Evolutionary conservation across 257 asterid species (phyloP).

Genomic region (Lavandula angustifolia): DNA sequence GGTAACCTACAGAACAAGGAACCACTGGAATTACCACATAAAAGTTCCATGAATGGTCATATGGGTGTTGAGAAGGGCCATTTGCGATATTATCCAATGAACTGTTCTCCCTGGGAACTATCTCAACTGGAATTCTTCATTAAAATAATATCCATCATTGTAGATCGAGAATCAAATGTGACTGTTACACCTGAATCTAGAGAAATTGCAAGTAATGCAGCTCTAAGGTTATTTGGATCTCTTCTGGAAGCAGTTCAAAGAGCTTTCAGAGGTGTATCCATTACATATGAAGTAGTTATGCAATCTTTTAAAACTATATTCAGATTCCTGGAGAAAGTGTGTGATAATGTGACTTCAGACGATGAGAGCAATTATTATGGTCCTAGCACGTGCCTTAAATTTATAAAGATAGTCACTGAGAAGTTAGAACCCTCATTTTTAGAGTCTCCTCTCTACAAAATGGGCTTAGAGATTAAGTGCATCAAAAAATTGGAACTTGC

Average conservation of each 20-base stretch:
- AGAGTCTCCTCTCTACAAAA: slow-evolving; percentile 71
- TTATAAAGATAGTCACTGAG: slow-evolving; percentile 55
- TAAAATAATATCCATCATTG: slow-evolving; percentile 50
- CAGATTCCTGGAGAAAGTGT: slow-evolving; percentile 48
- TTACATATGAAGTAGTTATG: slow-evolving; percentile 54
- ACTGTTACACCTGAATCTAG: slow-evolving; percentile 40
- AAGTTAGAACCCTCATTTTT: slow-evolving; percentile 61
- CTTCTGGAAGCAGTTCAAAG: slow-evolving; percentile 58
- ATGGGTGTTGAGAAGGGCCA: slow-evolving; percentile 44
- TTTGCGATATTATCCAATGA: slow-evolving; percentile 54
- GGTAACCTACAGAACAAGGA: slow-evolving; percentile 37
- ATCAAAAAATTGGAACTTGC: slow-evolving; percentile 38
- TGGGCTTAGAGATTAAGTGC: slow-evolving; percentile 42
- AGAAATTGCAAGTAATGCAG: slow-evolving; percentile 45
- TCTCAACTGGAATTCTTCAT: slow-evolving; percentile 61
- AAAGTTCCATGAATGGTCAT: slow-evolving; percentile 32
- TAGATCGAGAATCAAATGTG: slow-evolving; percentile 46
- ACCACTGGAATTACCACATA: slow-evolving; percentile 28
- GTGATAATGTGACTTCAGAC: slow-evolving; percentile 38
- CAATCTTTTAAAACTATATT: slow-evolving; percentile 56
- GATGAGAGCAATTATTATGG: slow-evolving; percentile 34
- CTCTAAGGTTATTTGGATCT: slow-evolving; percentile 59
- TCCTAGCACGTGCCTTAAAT: slow-evolving; percentile 43
- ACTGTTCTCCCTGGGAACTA: slow-evolving; percentile 62
- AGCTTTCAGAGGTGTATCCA: slow-evolving; percentile 42